A percentile compares a stretch with the other conserved stretches of the same genome.
phyloP scores from a whole-genome alignment of 192 early-diverging fungal species.

The Entomortierella chlamydospora region DNA sequence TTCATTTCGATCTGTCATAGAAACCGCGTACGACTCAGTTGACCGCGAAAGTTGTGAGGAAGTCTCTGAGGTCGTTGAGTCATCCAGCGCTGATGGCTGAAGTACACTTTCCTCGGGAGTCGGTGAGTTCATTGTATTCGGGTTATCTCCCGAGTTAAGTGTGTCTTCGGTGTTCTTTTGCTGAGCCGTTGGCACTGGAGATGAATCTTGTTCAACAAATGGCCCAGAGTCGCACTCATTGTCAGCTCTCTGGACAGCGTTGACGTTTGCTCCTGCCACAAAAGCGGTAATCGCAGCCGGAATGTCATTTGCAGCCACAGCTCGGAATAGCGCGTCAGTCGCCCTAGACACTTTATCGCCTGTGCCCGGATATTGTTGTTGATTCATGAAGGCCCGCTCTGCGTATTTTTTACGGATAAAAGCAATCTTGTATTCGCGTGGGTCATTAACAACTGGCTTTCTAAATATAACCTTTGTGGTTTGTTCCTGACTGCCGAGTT shows the following conservation, averaged over 20 bases:
- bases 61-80: conserved; percentile 8
- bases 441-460: conserved; percentile 59
- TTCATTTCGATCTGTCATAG: conserved; percentile 1
- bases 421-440: conserved; percentile 63
- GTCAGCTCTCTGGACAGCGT: conserved; percentile 41
- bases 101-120: not conserved
- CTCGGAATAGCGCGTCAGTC: conserved; percentile 55
- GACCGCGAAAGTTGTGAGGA: conserved; percentile 28
- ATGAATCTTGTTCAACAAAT: conserved; percentile 7
- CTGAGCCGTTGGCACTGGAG: conserved; percentile 19
- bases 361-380: not conserved
- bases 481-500: not conserved
- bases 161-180: not conserved
- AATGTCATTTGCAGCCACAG: conserved; percentile 57
- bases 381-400: conserved; percentile 57
- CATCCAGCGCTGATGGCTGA: not conserved
- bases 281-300: conserved; percentile 52
- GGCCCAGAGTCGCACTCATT: conserved; percentile 16
- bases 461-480: conserved; percentile 16
- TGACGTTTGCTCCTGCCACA: conserved; percentile 57
- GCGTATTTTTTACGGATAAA: conserved; percentile 73
- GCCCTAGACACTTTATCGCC: conserved; percentile 11
- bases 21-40: conserved; percentile 13
- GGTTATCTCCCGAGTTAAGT: not conserved
- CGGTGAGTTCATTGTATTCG: not conserved